Conservation (phyloP, 2,329 filamentous ascomycete genomes). For the Aspergillus persii region DNA sequence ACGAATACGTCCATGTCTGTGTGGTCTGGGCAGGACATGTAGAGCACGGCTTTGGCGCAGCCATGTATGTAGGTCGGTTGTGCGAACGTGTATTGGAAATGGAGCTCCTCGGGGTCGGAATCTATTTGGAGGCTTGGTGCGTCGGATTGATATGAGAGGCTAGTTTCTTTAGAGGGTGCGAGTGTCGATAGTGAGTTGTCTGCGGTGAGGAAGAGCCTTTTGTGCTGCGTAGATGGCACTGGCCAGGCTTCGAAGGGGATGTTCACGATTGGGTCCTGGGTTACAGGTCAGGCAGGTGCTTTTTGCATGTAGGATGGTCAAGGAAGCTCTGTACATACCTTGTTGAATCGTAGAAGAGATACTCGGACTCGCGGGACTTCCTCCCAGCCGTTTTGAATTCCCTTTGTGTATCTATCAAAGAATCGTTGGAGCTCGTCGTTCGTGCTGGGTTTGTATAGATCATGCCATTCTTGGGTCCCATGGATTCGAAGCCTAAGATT, state of each 20-base stretch:
- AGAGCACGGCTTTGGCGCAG: not conserved
- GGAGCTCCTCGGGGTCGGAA: not conserved
- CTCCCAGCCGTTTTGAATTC: not conserved
- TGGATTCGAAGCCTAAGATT: slow-evolving; percentile 16
- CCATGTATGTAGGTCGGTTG: not conserved
- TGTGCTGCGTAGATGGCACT: not conserved
- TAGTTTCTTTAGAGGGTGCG: not conserved
- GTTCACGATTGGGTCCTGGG: not conserved
- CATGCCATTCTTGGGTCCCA: slow-evolving; percentile 28
- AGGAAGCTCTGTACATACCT: not conserved
- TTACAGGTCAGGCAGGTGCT: not conserved
- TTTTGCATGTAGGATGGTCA: not conserved
- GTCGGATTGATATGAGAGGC: not conserved
- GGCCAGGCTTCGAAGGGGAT: not conserved
- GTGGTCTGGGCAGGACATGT: not conserved
- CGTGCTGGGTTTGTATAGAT: slow-evolving; percentile 21
- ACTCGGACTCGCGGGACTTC: slow-evolving; percentile 5
- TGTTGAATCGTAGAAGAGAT: not conserved
- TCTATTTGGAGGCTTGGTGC: not conserved
- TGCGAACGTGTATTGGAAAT: not conserved
- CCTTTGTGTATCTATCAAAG: slow-evolving; percentile 13
- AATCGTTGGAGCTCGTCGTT: slow-evolving; percentile 22
- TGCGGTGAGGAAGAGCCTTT: not conserved
- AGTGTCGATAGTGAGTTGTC: not conserved
- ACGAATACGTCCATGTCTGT: not conserved